Conservation (phyloP, 257 asterid species). For the Catharanthus roseus region DNA sequence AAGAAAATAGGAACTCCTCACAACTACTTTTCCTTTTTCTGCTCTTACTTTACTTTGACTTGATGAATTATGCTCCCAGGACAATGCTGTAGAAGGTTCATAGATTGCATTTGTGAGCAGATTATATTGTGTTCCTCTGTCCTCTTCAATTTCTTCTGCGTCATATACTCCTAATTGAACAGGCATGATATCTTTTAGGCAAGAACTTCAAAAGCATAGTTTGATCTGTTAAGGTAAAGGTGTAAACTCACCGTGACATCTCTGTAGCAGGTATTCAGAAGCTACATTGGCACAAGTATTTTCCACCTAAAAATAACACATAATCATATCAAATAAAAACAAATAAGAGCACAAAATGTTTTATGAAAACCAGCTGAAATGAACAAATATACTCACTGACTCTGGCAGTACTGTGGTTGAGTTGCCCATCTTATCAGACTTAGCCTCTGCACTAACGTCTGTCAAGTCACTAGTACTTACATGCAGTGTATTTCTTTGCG, state of each 20-base stretch:
- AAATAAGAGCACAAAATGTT: background rate
- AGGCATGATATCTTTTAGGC: background rate
- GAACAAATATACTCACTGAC: conserved; percentile 18
- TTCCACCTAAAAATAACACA: conserved; percentile 32
- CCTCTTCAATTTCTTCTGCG: conserved; percentile 18
- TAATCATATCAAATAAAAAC: background rate
- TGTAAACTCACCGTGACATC: conserved; percentile 40
- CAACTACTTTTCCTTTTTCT: conserved; percentile 16
- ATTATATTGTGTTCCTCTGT: conserved; percentile 20
- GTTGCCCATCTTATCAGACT: conserved; percentile 15
- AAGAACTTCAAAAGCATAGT: background rate
- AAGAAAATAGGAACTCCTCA: conserved; percentile 34
- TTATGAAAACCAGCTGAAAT: conserved; percentile 11
- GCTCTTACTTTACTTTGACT: conserved; percentile 18
- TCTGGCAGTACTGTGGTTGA: conserved; percentile 18
- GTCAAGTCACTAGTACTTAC: conserved; percentile 19
- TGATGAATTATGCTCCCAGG: conserved; percentile 39
- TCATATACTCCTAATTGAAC: conserved; percentile 30
- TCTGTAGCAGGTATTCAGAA: conserved; percentile 25
- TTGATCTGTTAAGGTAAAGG: background rate
- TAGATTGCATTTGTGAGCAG: conserved; percentile 33
- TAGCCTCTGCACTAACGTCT: conserved; percentile 26
- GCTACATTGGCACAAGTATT: conserved; percentile 18
- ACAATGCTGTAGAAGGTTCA: conserved; percentile 56
- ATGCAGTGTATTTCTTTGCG: conserved; percentile 25